Evolutionary conservation across 1,139 yeast species (phyloP).

Genomic region (Geotrichum siamense): DNA sequence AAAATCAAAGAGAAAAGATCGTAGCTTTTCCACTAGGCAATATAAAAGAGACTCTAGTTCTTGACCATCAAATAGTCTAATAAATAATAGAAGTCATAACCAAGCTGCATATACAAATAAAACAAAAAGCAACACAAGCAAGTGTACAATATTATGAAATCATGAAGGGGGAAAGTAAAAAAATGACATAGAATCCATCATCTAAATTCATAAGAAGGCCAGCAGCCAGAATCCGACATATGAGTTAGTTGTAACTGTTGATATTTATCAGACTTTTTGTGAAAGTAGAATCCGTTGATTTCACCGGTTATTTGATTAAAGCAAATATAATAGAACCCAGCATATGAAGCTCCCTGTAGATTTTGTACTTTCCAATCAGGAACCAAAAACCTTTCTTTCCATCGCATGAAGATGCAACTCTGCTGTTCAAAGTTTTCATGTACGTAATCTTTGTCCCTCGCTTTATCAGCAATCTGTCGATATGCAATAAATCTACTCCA

Average conservation of each 20-base stretch:
- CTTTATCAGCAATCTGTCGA: slow-evolving; percentile 37
- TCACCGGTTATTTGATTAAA: slow-evolving; percentile 71
- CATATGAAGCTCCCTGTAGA: slow-evolving; percentile 72
- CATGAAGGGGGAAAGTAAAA: neutral
- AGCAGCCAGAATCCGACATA: slow-evolving; percentile 38
- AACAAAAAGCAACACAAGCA: neutral
- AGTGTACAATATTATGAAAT: neutral
- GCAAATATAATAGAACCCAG: slow-evolving; percentile 85
- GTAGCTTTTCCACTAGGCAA: no score
- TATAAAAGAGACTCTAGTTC: no score
- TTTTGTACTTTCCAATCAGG: slow-evolving; percentile 66
- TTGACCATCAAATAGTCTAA: no score
- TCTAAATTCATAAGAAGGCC: slow-evolving; percentile 36
- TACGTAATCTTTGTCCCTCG: slow-evolving; percentile 29
- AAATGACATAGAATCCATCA: slow-evolving; percentile 18
- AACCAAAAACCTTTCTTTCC: slow-evolving; percentile 84
- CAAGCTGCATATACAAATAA: no score
- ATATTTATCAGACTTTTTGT: slow-evolving; percentile 65
- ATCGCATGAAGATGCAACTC: slow-evolving; percentile 73
- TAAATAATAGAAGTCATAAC: no score
- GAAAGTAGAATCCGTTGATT: slow-evolving; percentile 75
- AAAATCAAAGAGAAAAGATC: no score
- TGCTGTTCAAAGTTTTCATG: slow-evolving; percentile 34
- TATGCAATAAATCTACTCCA: slow-evolving; percentile 74
- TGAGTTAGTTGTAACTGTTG: slow-evolving; percentile 57